Percentiles rank a stretch among this genome's conserved stretches.
phyloP scores from a whole-genome alignment of 139 green algal genomes.

The Choricystis sp. region DNA sequence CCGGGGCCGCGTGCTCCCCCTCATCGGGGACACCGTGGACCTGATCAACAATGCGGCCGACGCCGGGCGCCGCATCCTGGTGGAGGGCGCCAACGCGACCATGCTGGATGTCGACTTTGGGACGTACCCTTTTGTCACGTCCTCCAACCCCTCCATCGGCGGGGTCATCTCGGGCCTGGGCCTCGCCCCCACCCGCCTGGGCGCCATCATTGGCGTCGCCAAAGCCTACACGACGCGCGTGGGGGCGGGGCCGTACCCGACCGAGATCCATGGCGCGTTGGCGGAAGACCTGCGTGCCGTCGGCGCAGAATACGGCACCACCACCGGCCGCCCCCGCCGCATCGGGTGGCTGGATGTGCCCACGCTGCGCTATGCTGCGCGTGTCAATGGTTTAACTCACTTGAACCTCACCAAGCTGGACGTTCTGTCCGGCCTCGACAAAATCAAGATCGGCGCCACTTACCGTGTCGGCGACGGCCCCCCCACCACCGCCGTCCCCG shows the following conservation, averaged over 20 bases:
- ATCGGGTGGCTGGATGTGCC: slow-evolving; percentile 97
- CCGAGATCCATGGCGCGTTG: slow-evolving; percentile 76
- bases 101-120: slow-evolving; percentile 99
- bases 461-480: slow-evolving; percentile 31
- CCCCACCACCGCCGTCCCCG: slow-evolving; percentile 38
- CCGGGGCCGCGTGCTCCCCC: slow-evolving; percentile 20
- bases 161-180: slow-evolving; percentile 86
- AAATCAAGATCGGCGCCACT: slow-evolving; percentile 71
- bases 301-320: slow-evolving; percentile 93
- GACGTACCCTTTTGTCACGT: slow-evolving; percentile 99
- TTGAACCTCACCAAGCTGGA: slow-evolving; percentile 99
- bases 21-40: slow-evolving; percentile 67
- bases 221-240: slow-evolving; percentile 99
- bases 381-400: slow-evolving; percentile 92
- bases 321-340: slow-evolving; percentile 81
- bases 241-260: slow-evolving; percentile 90
- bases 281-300: slow-evolving; percentile 68
- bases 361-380: slow-evolving; percentile 63
- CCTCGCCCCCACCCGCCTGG: slow-evolving; percentile 72
- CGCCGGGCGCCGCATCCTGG: slow-evolving; percentile 71
- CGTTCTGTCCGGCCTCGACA: slow-evolving; percentile 60
- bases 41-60: slow-evolving; percentile 41
- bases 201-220: slow-evolving; percentile 84
- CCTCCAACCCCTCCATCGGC: slow-evolving; percentile 88
- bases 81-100: slow-evolving; percentile 97